Evolutionary conservation across 176 grass and related monocot genomes (phyloP).

Genomic region (Typha latifolia): DNA sequence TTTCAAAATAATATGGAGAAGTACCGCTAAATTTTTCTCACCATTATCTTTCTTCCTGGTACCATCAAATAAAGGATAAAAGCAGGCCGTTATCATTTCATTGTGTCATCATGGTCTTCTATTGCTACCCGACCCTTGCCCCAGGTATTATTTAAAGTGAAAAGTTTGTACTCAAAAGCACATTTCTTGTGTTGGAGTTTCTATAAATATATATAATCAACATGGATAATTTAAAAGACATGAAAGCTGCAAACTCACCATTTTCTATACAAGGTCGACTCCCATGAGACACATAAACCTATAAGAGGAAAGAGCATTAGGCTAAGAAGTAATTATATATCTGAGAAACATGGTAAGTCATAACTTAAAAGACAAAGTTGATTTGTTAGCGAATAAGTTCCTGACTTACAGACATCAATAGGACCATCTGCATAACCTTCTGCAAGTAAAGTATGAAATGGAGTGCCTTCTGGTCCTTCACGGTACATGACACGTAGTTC

Average conservation of each 20-base stretch:
- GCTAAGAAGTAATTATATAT: conserved; percentile 4
- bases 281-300: conserved; percentile 95
- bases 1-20: conserved; percentile 19
- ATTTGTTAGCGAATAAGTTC: not conserved
- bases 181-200: too few relatives aligned
- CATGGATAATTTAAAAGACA: conserved; percentile 13
- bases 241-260: conserved; percentile 38
- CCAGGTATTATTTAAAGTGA: too few relatives aligned
- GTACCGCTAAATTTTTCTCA: not conserved
- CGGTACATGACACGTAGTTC: conserved; percentile 80
- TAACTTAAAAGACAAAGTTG: conserved; percentile 1
- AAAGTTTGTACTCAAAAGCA: too few relatives aligned
- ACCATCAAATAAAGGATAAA: not conserved
- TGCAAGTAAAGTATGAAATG: conserved; percentile 76
- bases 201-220: too few relatives aligned
- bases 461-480: conserved; percentile 62
- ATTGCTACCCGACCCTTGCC: too few relatives aligned
- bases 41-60: not conserved
- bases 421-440: conserved; percentile 93
- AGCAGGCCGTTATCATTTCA: not conserved
- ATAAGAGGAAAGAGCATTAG: conserved; percentile 17
- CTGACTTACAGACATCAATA: conserved; percentile 83
- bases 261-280: conserved; percentile 71
- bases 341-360: not conserved
- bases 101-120: too few relatives aligned